These are phyloP conservation scores for Pseudognaphalium luteoalbum DNA, from an alignment of 129 eudicot genomes.

Conservation along the genomic window DNA sequence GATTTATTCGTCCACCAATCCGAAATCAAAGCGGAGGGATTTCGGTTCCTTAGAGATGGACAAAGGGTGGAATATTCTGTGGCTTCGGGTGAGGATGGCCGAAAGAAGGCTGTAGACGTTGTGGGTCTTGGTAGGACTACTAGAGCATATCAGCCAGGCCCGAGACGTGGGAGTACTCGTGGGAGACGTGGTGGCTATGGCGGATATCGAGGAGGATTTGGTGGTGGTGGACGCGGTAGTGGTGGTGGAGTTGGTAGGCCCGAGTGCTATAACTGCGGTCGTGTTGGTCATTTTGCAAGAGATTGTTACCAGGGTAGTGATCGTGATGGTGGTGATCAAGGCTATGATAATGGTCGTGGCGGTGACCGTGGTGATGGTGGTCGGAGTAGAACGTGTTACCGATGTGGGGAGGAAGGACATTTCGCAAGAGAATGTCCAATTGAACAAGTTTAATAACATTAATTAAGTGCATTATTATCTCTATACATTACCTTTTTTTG, in stretches of 20 bases:
- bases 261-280: conserved; percentile 37
- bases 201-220: conserved; percentile 23
- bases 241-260: conserved; percentile 9
- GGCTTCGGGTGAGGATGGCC: conserved; percentile 30
- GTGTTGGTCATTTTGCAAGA: conserved; percentile 42
- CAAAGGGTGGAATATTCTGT: conserved; percentile 36
- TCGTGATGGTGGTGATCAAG: conserved; percentile 22
- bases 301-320: conserved; percentile 17
- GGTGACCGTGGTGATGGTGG: conserved; percentile 11
- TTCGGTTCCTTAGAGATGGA: conserved; percentile 45
- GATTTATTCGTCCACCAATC: conserved; percentile 43
- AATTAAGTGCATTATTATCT: not conserved
- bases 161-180: conserved; percentile 27
- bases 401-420: conserved; percentile 40
- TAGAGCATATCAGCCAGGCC: conserved; percentile 16
- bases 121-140: conserved; percentile 29
- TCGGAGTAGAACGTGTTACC: conserved; percentile 27
- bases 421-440: conserved; percentile 42
- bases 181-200: conserved; percentile 37
- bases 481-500: not conserved
- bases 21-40: conserved; percentile 40
- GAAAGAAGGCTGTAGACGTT: conserved; percentile 41
- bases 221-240: conserved; percentile 2
- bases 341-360: conserved; percentile 23
- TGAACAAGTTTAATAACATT: conserved; percentile 25